Conservation (phyloP, 306 rosid genomes). For the Corylus americana region DNA sequence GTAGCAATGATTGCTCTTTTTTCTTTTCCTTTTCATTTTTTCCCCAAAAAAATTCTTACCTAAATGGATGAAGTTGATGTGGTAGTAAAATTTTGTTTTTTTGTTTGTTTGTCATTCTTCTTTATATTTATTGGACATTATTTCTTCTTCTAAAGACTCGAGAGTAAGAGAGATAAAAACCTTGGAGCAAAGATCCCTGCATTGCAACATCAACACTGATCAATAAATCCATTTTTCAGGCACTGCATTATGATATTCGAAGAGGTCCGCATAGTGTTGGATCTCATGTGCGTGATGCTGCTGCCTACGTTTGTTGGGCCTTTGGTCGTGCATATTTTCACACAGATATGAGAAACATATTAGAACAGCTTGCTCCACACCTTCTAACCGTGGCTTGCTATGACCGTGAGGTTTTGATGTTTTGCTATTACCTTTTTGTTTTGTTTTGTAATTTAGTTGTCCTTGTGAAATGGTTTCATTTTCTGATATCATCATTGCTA, state of each 20-base stretch:
- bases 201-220: slow-evolving; percentile 29
- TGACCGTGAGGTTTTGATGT: slow-evolving; percentile 82
- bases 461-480: slow-evolving; percentile 17
- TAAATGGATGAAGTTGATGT: neutral
- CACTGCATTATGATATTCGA: slow-evolving; percentile 92
- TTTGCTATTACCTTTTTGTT: slow-evolving; percentile 15
- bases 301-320: slow-evolving; percentile 99
- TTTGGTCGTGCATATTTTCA: slow-evolving; percentile 95
- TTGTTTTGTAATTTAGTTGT: neutral
- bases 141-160: slow-evolving; percentile 6
- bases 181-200: slow-evolving; percentile 26
- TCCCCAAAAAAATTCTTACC: neutral
- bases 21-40: neutral
- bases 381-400: slow-evolving; percentile 93
- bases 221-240: slow-evolving; percentile 50
- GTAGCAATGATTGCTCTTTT: neutral
- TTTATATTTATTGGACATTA: neutral
- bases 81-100: neutral
- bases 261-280: slow-evolving; percentile 99
- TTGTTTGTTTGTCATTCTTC: neutral
- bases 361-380: slow-evolving; percentile 87
- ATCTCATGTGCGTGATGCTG: slow-evolving; percentile 97
- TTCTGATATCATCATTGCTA: slow-evolving; percentile 16
- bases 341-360: slow-evolving; percentile 69
- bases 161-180: neutral